Evolutionary conservation across 257 asterid genomes (phyloP).

Genomic region (Ballota nigra): DNA sequence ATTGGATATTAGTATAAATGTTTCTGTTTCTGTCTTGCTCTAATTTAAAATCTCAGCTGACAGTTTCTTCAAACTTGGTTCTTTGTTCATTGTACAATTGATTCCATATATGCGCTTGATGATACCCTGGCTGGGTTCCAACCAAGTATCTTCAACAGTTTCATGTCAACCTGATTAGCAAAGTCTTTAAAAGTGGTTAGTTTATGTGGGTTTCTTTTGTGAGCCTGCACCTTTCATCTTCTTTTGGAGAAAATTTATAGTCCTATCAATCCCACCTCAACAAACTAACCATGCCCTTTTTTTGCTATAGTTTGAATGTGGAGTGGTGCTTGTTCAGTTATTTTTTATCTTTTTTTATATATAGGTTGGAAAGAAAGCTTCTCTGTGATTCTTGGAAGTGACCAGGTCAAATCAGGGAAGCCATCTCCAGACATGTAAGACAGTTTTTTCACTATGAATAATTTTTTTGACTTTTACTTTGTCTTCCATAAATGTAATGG

Average conservation of each 20-base stretch:
- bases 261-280: neutral
- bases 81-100: neutral
- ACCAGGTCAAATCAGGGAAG: constrained; percentile 83
- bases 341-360: constrained; percentile 19
- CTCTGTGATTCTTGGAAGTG: constrained; percentile 76
- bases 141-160: neutral
- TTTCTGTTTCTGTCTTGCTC: neutral
- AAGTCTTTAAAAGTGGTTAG: neutral
- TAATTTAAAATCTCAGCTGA: neutral
- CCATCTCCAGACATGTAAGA: constrained; percentile 90
- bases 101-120: neutral
- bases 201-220: constrained; percentile 6
- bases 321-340: neutral
- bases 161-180: neutral
- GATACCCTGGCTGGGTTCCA: neutral
- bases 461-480: neutral
- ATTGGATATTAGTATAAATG: neutral
- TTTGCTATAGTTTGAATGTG: neutral
- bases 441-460: neutral
- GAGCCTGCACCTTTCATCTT: neutral
- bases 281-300: neutral
- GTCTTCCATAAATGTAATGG: neutral
- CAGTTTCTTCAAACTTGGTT: neutral
- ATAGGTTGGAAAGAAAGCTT: constrained; percentile 84
- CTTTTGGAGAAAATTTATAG: neutral